Base-by-base conservation (phyloP, 2,329 filamentous ascomycete species). In the Tolypocladium tropicale region DNA sequence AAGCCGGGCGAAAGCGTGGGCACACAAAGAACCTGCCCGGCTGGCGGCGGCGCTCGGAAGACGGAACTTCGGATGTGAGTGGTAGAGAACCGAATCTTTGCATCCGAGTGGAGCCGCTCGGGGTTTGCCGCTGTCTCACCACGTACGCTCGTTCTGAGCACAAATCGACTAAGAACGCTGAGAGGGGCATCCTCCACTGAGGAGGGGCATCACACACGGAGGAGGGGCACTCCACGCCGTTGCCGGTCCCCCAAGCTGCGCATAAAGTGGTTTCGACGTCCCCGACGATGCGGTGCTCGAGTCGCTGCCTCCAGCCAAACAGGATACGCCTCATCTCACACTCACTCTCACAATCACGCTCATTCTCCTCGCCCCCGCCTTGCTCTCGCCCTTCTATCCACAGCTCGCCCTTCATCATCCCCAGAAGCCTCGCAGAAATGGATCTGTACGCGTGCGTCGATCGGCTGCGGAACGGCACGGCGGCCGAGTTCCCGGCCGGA, bases 401-500 rank as follows among this genome's bases (percentile, higher is more conserved):
- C 46, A 49, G 28, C 28, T 12, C 18, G 21, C 9, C 46, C 3
- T 5, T 28, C 52, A 6, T 16, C 43, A 30, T 49, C 51, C 7
- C 39, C 53, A 53, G 11, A 21, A 28, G 11, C 48, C 23, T 37
- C 33, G 36, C 37, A 34, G 43, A 55, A 51, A 77, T 75, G 73
- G 70, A 75, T n/a, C 64, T 78, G 54, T 57, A 66, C 54, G 60
- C 68, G 18, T 69, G 67, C 39, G 68, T 75, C 28, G 68, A 72
- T 25, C 67, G 70, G 55, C 69, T 79, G 37, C 71, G 75, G 18
- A 67, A 67, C 43, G 76, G 76, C 53, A 62, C 67, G 48, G 61
- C 68, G 9, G 67, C 74, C 53, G 66, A 71, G 33, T 83, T 83
- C 59, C 74, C 79, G n/a, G 54, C 68, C 3, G 69, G 79, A 36